Conservation (phyloP, 345 rosid genomes). For the Acer yangbiense region DNA sequence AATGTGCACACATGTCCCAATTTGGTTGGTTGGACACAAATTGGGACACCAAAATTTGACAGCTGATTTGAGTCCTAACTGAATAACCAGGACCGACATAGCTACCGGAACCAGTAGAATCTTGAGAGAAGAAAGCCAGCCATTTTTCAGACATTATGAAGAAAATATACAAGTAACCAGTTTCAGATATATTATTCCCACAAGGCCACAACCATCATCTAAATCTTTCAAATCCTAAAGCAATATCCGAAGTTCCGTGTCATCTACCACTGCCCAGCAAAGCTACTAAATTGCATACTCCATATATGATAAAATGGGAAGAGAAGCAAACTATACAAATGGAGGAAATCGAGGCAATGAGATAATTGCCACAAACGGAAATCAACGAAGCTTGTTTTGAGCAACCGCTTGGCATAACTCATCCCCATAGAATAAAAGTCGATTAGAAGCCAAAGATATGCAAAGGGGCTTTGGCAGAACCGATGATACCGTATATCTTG, state of each 20-base stretch:
- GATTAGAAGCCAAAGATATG: constrained; percentile 72
- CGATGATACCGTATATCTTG: constrained; percentile 80
- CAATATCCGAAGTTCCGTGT: constrained; percentile 34
- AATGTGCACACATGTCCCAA: too few relatives aligned
- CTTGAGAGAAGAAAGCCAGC: constrained; percentile 3
- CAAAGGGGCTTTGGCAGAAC: constrained; percentile 71
- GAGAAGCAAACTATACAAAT: constrained; percentile 55
- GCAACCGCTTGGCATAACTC: constrained; percentile 97
- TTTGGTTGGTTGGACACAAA: too few relatives aligned
- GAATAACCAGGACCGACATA: neutral
- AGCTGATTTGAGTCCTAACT: too few relatives aligned
- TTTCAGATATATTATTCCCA: constrained; percentile 37
- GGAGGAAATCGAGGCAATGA: constrained; percentile 13
- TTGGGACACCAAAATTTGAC: too few relatives aligned
- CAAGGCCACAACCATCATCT: constrained; percentile 25
- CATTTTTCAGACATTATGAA: constrained; percentile 34
- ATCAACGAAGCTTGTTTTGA: constrained; percentile 81
- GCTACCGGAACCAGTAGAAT: neutral
- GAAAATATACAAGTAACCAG: constrained; percentile 45
- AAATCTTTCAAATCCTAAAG: constrained; percentile 28
- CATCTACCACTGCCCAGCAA: constrained; percentile 41
- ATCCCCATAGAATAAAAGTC: constrained; percentile 88
- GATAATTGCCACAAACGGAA: constrained; percentile 1
- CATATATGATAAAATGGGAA: constrained; percentile 39
- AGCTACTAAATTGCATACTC: constrained; percentile 67